Conservation (phyloP, 176 grass and related monocot species). For the Phyllostachys edulis region DNA sequence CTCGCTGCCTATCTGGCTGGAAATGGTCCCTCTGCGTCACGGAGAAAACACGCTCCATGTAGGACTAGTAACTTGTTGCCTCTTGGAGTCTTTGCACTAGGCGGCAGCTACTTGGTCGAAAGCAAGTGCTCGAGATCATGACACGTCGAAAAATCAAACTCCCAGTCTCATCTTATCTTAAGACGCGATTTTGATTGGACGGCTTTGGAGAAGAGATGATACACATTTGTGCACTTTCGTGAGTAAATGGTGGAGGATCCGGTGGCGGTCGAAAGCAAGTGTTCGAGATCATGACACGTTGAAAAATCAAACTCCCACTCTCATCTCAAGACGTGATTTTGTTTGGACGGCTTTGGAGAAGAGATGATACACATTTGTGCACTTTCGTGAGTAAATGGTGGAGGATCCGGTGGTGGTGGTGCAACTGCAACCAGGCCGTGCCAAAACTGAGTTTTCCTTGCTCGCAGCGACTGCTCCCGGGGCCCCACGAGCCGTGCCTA, state of each 20-base stretch:
- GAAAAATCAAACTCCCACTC: too few species aligned
- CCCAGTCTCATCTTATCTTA: background rate
- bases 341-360: background rate
- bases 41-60: background rate
- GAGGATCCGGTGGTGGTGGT: background rate
- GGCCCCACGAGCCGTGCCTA: background rate
- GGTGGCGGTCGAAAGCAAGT: too few species aligned
- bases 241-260: background rate
- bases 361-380: background rate
- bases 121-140: background rate
- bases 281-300: too few species aligned
- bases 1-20: background rate
- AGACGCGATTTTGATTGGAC: background rate
- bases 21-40: background rate
- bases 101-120: background rate
- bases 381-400: background rate
- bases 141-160: background rate
- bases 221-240: background rate
- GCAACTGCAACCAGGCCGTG: background rate
- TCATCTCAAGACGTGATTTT: background rate
- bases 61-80: background rate
- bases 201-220: background rate
- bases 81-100: background rate
- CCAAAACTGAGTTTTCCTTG: conserved; percentile 22
- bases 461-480: background rate